Conservation (phyloP, 176 grass and related monocot genomes). For the Phoenix roebelenii region DNA sequence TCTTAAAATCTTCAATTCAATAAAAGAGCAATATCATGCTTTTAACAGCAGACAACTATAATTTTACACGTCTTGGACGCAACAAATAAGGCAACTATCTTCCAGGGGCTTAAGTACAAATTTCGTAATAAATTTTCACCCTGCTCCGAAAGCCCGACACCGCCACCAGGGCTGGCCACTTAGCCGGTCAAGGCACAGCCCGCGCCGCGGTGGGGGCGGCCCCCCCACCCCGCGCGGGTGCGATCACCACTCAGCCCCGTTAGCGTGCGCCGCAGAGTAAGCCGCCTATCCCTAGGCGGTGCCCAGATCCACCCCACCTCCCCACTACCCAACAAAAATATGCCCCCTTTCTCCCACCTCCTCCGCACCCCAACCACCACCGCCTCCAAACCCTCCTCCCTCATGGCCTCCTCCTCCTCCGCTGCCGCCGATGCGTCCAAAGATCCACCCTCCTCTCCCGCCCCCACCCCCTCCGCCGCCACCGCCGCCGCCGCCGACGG, state of each 20-base stretch:
- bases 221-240: too few relatives aligned
- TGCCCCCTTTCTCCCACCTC: slow-evolving; percentile 28
- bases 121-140: too few relatives aligned
- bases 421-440: too few relatives aligned
- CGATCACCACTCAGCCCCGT: not conserved
- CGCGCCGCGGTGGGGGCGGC: slow-evolving; percentile 8
- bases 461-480: not conserved
- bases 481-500: slow-evolving; percentile 23
- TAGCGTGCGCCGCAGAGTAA: slow-evolving; percentile 13
- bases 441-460: too few relatives aligned
- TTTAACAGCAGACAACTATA: too few relatives aligned
- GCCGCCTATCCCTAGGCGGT: slow-evolving; percentile 2
- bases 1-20: too few relatives aligned
- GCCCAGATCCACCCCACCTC: slow-evolving; percentile 27
- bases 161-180: not conserved
- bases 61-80: too few relatives aligned
- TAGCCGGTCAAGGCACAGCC: not conserved
- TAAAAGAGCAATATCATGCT: too few relatives aligned
- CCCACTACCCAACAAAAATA: slow-evolving; percentile 45
- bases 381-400: slow-evolving; percentile 11
- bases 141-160: not conserved
- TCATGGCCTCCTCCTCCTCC: not conserved
- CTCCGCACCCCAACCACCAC: slow-evolving; percentile 15
- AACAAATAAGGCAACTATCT: too few relatives aligned
- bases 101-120: too few relatives aligned